Percentiles rank a stretch among this genome's conserved stretches.
Conservation (phyloP, 106 monocot species). For the Chionographis japonica region DNA sequence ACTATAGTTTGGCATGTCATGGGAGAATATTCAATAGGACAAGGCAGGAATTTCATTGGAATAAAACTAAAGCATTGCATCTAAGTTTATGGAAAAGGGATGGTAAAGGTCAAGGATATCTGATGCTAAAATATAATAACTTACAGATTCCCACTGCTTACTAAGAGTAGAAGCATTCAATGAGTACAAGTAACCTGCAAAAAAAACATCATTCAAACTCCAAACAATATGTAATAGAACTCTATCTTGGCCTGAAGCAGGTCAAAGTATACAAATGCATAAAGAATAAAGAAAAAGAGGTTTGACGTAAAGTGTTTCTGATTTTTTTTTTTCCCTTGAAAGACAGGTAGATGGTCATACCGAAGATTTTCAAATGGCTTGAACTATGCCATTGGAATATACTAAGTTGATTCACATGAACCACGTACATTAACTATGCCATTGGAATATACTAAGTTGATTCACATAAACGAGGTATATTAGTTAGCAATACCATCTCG, state of each 20-base stretch:
- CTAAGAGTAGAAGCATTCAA: constrained; percentile 89
- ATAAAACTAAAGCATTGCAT: not conserved
- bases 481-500: constrained; percentile 65
- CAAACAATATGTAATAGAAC: not conserved
- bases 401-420: too few species aligned
- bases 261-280: not conserved
- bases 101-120: not conserved
- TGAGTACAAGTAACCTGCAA: constrained; percentile 81
- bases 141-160: constrained; percentile 83
- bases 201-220: not conserved
- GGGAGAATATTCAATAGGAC: not conserved
- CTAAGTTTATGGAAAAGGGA: not conserved
- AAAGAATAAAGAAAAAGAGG: too few species aligned
- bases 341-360: not conserved
- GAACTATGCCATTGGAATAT: too few species aligned
- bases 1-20: too few species aligned
- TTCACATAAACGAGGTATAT: not conserved
- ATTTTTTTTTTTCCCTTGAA: too few species aligned
- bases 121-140: constrained; percentile 8
- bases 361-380: not conserved
- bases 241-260: not conserved
- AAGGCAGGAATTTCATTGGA: not conserved
- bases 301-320: too few species aligned
- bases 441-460: not conserved
- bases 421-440: too few species aligned